Evolutionary conservation across 495 filamentous ascomycete genomes (phyloP).

Genomic region (Ascobolus immersus): DNA sequence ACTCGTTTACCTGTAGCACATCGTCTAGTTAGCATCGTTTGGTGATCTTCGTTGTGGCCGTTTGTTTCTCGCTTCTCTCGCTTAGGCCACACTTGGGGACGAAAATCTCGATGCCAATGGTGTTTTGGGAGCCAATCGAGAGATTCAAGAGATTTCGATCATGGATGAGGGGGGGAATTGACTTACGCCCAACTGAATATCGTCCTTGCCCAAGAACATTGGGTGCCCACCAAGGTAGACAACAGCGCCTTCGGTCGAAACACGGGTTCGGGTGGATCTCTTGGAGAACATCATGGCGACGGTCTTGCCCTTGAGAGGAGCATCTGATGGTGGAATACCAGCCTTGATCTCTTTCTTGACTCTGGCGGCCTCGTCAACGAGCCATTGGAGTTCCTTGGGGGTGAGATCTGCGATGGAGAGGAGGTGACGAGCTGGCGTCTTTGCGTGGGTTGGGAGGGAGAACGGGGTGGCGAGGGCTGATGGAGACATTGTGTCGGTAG

Average conservation of each 20-base stretch:
- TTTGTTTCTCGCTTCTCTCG: too few species aligned
- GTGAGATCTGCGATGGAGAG: conserved; percentile 74
- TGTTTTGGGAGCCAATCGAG: background rate
- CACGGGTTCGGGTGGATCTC: conserved; percentile 69
- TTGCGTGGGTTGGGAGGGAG: background rate
- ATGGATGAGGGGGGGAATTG: background rate
- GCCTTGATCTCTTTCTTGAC: conserved; percentile 60
- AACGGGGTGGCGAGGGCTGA: too few species aligned
- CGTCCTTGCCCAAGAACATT: conserved; percentile 83
- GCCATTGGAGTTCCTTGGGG: conserved; percentile 45
- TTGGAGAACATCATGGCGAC: conserved; percentile 93
- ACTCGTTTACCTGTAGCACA: conserved; percentile 46
- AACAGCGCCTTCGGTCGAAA: conserved; percentile 75
- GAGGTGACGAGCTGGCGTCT: conserved; percentile 46
- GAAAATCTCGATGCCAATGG: too few species aligned
- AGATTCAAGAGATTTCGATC: background rate
- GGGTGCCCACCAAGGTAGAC: conserved; percentile 66
- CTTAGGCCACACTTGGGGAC: too few species aligned
- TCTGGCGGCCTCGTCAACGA: conserved; percentile 53
- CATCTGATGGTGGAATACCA: conserved; percentile 14
- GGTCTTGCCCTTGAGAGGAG: conserved; percentile 46
- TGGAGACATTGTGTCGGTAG: too few species aligned
- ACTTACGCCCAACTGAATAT: conserved; percentile 78
- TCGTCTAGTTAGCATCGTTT: background rate
- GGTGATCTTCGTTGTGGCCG: too few species aligned